phyloP scores from a whole-genome alignment of 306 rosid genomes.

The Datisca glomerata region DNA sequence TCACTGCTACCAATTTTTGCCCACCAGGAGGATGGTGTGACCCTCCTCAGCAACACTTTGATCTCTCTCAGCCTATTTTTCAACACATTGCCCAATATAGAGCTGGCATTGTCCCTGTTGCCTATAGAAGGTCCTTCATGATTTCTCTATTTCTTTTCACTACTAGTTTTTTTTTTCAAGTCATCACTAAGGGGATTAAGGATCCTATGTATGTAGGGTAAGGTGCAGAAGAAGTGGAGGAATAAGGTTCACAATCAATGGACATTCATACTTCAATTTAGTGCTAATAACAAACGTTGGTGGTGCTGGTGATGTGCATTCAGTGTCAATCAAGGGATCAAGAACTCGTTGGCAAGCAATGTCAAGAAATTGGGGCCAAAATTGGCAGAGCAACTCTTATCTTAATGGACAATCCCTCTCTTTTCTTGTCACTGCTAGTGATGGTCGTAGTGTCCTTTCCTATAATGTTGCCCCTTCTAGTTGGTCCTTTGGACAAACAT shows the following conservation, averaged over 20 bases:
- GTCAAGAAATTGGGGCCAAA: constrained; percentile 67
- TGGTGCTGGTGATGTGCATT: constrained; percentile 54
- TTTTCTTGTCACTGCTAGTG: constrained; percentile 37
- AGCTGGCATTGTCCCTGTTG: constrained; percentile 52
- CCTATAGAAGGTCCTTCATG: constrained; percentile 29
- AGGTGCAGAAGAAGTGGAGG: constrained; percentile 53
- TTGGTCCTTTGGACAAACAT: constrained; percentile 59
- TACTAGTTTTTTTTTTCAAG: background rate
- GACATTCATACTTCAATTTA: constrained; percentile 52
- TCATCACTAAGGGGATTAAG: background rate
- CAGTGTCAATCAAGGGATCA: constrained; percentile 47
- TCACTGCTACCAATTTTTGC: constrained; percentile 59
- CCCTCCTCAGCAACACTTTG: constrained; percentile 53
- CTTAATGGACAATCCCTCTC: constrained; percentile 46
- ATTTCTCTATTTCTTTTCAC: background rate
- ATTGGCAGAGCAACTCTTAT: constrained; percentile 51
- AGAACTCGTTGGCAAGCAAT: constrained; percentile 41
- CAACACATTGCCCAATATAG: constrained; percentile 45
- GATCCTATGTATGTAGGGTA: constrained; percentile 18
- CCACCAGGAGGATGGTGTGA: constrained; percentile 68
- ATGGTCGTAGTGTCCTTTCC: constrained; percentile 30
- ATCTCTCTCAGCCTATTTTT: constrained; percentile 51
- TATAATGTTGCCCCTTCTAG: constrained; percentile 37
- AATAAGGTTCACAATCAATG: constrained; percentile 49
- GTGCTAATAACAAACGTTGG: constrained; percentile 54